Base-by-base conservation (phyloP, 2,329 filamentous ascomycete species). In the Colletotrichum musae region DNA sequence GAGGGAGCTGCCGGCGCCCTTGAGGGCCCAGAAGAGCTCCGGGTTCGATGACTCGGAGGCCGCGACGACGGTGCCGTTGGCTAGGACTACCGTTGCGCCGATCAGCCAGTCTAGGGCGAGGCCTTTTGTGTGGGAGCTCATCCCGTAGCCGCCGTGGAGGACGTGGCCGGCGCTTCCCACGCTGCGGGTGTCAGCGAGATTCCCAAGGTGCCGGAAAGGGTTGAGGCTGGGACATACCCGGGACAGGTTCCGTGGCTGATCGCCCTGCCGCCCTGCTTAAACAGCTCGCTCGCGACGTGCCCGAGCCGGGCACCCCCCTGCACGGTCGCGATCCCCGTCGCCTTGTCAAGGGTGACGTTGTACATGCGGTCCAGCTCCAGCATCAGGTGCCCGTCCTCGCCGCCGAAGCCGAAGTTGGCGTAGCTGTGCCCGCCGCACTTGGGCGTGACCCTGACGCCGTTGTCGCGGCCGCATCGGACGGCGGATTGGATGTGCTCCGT, bases 401-500 rank as follows among this genome's bases (percentile, higher is more conserved):
- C 82, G 1, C 82, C 82, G 12, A 78, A 78, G 68, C 84, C 84
- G 63, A 82, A 85, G 47, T 85, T 87, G 0, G 79, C 87, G 75
- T 87, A 89, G 48, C 82, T 85, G 73, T 89, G 87, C 0, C 87
- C 87, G 13, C 87, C 87, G 45, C 82, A 81, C 68, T 83, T 84
- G 3, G 86, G 79, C 51, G 86, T 85, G 3, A 89, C 84, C 56
- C 86, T 84, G 28, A 86, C 76, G 12, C 77, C 76, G 51, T 76
- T 70, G 26, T 80, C 72, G 1, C 75, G 74, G 1, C 84, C 86
- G 65, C 85, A 88, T 50, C 76, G 75, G 15, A 89, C 80, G 4
- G 86, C 81, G 4, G 76, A 78, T 6, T 83, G 76, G 16, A 88
- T 79, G 9, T 87, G 80, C 5, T 78, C 70, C 1, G 78, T 73